A percentile compares a stretch with the other conserved stretches of the same genome.
phyloP scores from a whole-genome alignment of 2,329 filamentous ascomycete genomes.

The Cryphonectria naterciae region DNA sequence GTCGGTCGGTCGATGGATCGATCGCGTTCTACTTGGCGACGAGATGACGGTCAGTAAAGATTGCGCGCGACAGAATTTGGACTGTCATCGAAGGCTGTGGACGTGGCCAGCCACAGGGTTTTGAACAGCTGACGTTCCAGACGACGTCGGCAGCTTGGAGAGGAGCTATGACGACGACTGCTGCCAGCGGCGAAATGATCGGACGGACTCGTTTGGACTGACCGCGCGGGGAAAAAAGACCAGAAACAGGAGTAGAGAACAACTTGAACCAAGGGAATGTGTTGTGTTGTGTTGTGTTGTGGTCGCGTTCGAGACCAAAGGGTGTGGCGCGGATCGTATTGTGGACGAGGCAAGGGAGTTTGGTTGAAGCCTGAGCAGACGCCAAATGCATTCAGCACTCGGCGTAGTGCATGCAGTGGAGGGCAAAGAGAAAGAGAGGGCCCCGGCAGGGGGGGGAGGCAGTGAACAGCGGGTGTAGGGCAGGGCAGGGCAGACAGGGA shows the following conservation, averaged over 20 bases:
- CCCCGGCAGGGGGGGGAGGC: not conserved
- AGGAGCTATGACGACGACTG: constrained; percentile 11
- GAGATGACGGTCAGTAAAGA: constrained; percentile 17
- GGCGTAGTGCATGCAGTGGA: constrained; percentile 4
- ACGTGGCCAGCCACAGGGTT: not conserved
- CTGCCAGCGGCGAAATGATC: not conserved
- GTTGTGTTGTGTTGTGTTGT: not conserved
- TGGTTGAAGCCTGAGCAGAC: not conserved
- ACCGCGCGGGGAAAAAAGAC: not conserved
- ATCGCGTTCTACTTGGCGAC: constrained; percentile 20
- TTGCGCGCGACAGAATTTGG: not conserved
- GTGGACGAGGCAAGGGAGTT: constrained; percentile 16
- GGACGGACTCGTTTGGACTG: constrained; percentile 8
- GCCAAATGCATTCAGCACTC: not conserved
- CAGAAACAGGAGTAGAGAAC: not conserved
- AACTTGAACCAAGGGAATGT: not conserved
- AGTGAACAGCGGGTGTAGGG: not conserved
- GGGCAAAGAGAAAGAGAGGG: not conserved
- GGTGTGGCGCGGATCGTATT: not conserved
- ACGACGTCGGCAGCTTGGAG: constrained; percentile 2
- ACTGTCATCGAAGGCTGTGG: not conserved
- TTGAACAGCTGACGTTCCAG: not conserved
- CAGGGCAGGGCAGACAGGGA: not conserved
- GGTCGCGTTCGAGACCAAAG: not conserved
- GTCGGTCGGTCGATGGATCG: constrained; percentile 10